Base-by-base conservation (phyloP, 192 early-diverging fungal genomes). In the Coemansia sp. region DNA sequence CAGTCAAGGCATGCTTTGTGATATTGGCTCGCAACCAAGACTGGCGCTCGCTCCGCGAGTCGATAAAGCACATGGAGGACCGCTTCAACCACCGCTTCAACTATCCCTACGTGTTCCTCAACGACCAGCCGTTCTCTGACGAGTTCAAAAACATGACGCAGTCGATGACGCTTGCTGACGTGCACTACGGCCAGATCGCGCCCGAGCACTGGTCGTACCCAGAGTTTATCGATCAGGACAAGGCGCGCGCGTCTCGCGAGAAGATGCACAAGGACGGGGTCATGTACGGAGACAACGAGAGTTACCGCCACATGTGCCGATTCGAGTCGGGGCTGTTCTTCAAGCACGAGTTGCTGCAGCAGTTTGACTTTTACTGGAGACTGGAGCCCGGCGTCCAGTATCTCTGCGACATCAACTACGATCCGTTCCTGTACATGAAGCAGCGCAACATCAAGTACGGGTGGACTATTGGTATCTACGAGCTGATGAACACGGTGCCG, bases 101-200 rank as follows among this genome's bases (percentile, higher is more conserved):
- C 60, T 93, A 93, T 69, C 91, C 91, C 16, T 93, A 92, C 71
- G 86, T 93, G 9, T 92, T 93, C 69, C 65, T 93, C 25, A 93
- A 92, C 83, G 87, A 93, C 56, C 77, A 78, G 52, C 88, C 86
- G 6, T 92, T 93, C 50, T 77, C 87, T 20, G 84, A 86, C 6
- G 77, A 88, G 68, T 93, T 93, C 68, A 87, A 82, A 63, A 55
- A 55, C 38, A 55, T 25, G 85, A 80, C 18, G 62, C 86, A 5
- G 59, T 52, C 5, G 74, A 67, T 79, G 47, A 76, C 82, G 20
- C 65, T 56, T 6, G 74, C 70, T 4, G n/a, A 56, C 1, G 71
- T 80, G n/a, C 42, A 67, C 48, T 84, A 69, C 61, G 82, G 74
- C 39, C 48, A 21, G 21, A 61, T 84, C 18, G 69, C 67, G 6